Conservation (phyloP, 1,284 basidiomycete genomes). For the Rhodofomes roseus region DNA sequence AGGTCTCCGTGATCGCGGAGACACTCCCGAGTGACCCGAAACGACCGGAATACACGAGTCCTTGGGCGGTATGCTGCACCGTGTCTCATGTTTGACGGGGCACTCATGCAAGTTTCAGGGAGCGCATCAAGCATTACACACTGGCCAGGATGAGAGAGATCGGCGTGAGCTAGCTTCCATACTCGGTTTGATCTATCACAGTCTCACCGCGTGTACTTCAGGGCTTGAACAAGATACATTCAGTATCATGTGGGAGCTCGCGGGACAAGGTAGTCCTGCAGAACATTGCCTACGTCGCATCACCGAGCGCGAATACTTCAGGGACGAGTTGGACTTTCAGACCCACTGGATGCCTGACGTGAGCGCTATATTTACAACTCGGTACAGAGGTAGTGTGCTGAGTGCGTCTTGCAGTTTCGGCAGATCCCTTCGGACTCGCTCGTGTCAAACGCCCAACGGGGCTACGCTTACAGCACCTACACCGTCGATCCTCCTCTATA, state of each 20-base stretch:
- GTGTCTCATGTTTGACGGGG: not conserved
- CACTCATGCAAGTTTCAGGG: slow-evolving; percentile 35
- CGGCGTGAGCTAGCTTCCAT: slow-evolving; percentile 35
- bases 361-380: slow-evolving; percentile 16
- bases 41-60: slow-evolving; percentile 66
- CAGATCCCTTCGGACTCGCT: slow-evolving; percentile 42
- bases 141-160: slow-evolving; percentile 44
- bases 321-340: slow-evolving; percentile 38
- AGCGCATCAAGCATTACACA: slow-evolving; percentile 65
- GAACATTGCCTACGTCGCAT: slow-evolving; percentile 61
- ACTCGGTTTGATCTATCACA: not conserved
- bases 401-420: slow-evolving; percentile 40
- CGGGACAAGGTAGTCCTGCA: slow-evolving; percentile 46
- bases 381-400: not conserved
- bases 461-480: slow-evolving; percentile 58
- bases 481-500: slow-evolving; percentile 70
- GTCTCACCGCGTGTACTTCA: too few species aligned
- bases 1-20: slow-evolving; percentile 66
- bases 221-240: slow-evolving; percentile 75
- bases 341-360: slow-evolving; percentile 64
- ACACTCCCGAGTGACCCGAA: slow-evolving; percentile 64
- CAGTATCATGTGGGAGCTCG: slow-evolving; percentile 66
- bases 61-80: slow-evolving; percentile 63
- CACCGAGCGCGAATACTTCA: slow-evolving; percentile 56
- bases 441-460: slow-evolving; percentile 39